A percentile compares a stretch with the other conserved stretches of the same genome.
phyloP scores from a whole-genome alignment of 2,329 filamentous ascomycete genomes.

The Dactylonectria estremocensis region DNA sequence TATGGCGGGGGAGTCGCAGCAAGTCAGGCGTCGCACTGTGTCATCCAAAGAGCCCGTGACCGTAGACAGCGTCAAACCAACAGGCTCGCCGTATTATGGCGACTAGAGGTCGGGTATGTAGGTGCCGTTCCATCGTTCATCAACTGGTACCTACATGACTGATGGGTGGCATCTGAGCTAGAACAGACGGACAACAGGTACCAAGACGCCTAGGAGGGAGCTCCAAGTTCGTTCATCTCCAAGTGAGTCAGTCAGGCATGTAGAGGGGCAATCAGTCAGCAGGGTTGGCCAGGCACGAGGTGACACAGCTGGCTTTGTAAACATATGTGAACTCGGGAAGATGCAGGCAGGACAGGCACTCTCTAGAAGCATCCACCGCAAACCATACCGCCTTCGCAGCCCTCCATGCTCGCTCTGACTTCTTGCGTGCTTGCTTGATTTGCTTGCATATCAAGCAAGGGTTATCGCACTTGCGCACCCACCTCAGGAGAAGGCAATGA shows the following conservation, averaged over 20 bases:
- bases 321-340: background rate
- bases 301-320: background rate
- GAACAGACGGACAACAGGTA: background rate
- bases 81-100: background rate
- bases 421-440: slow-evolving; percentile 1
- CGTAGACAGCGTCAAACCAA: slow-evolving; percentile 1
- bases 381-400: background rate
- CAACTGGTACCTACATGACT: background rate
- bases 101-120: background rate
- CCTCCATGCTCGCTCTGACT: background rate
- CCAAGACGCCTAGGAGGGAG: background rate
- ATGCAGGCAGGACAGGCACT: background rate
- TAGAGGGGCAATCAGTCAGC: background rate
- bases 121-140: background rate
- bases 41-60: slow-evolving; percentile 39
- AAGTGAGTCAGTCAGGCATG: background rate
- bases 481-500: background rate
- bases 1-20: slow-evolving; percentile 44
- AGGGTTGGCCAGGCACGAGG: background rate
- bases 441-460: background rate
- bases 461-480: background rate
- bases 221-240: background rate
- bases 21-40: slow-evolving; percentile 47
- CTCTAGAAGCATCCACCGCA: background rate
- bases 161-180: background rate